A percentile compares a stretch with the other conserved stretches of the same genome.
Conservation (phyloP, 2,329 filamentous ascomycete species). For the Calonectria naviculata region DNA sequence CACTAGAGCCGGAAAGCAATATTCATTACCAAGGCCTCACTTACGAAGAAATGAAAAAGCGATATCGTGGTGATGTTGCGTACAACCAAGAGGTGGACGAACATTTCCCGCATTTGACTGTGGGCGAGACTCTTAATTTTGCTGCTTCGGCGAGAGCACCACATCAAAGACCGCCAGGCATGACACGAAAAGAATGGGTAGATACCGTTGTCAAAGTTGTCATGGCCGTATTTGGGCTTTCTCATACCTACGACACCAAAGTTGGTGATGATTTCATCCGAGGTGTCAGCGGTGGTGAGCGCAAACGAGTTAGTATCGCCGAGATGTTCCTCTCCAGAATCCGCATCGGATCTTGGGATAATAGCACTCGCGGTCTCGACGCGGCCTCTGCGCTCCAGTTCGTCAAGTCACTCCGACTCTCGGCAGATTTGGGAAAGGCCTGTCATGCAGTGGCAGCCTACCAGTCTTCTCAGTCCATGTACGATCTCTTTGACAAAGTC, state of each 20-base stretch:
- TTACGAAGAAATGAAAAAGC: neutral
- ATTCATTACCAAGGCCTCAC: neutral
- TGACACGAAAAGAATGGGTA: neutral
- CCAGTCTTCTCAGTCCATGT: conserved; percentile 64
- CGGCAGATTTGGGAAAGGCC: neutral
- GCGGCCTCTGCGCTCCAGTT: neutral
- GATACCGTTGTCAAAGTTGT: neutral
- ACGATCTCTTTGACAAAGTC: conserved; percentile 71
- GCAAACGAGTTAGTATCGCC: conserved; percentile 4
- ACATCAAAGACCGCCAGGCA: neutral
- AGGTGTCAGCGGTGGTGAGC: neutral
- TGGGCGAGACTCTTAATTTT: neutral
- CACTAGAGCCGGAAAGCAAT: neutral
- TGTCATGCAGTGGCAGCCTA: conserved; percentile 49
- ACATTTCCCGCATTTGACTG: neutral
- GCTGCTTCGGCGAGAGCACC: neutral
- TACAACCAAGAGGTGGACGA: neutral
- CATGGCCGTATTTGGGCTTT: neutral
- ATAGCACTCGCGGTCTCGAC: conserved; percentile 1
- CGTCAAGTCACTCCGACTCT: neutral
- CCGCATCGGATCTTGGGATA: conserved; percentile 7
- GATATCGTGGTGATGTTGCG: neutral
- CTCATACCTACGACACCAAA: neutral
- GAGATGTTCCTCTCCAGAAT: conserved; percentile 8
- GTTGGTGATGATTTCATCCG: neutral